A percentile compares a stretch with the other conserved stretches of the same genome.
Conservation (phyloP, 805 yeast species). For the Kluyveromyces siamensis region DNA sequence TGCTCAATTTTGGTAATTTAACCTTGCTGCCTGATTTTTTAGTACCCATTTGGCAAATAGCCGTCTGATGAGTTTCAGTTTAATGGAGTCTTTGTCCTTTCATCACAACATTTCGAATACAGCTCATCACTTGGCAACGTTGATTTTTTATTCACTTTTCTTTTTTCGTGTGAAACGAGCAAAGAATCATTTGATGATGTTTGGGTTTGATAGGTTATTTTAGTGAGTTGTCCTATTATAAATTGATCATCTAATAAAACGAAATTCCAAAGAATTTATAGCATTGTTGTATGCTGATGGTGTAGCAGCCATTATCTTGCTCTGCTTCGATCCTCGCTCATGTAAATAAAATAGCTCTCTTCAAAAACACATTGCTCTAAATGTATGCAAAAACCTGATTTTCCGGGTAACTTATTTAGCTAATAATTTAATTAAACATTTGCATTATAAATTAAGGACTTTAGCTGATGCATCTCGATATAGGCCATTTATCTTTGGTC, state of each 20-base stretch:
- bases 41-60: constrained; percentile 2
- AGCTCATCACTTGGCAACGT: background rate
- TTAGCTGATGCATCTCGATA: background rate
- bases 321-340: background rate
- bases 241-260: too few species aligned
- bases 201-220: background rate
- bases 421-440: too few species aligned
- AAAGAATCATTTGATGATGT: background rate
- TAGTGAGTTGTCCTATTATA: background rate
- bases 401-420: too few species aligned
- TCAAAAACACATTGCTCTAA: too few species aligned
- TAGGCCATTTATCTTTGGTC: background rate
- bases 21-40: constrained; percentile 3
- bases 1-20: constrained; percentile 20
- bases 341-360: too few species aligned
- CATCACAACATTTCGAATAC: background rate
- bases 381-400: too few species aligned
- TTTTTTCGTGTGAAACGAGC: background rate
- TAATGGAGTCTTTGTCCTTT: background rate
- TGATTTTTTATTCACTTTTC: background rate
- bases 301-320: background rate
- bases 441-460: background rate
- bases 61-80: background rate
- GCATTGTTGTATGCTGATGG: background rate
- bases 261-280: too few species aligned